These are phyloP conservation scores for Coemansia sp. DNA, from an alignment of 192 early-diverging fungal species.

Conservation along the genomic window DNA sequence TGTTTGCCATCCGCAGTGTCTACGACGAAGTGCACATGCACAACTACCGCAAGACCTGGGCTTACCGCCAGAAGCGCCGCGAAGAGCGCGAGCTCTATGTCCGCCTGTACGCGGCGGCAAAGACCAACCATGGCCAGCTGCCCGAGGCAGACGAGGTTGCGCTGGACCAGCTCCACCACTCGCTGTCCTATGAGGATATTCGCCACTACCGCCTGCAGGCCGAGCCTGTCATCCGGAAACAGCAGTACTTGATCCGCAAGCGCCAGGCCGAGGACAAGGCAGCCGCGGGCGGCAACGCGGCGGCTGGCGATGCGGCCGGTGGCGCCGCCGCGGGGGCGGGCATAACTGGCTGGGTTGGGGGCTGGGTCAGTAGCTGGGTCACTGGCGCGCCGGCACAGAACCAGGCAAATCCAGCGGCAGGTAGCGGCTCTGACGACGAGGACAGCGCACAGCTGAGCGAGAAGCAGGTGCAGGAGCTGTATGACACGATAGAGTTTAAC, in stretches of 20 bases:
- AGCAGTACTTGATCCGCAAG: slow-evolving; percentile 58
- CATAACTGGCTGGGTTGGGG: slow-evolving; percentile 46
- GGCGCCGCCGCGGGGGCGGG: slow-evolving; percentile 11
- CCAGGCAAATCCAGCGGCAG: background rate
- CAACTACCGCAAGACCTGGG: slow-evolving; percentile 80
- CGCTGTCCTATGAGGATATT: slow-evolving; percentile 85
- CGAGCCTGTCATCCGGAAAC: slow-evolving; percentile 62
- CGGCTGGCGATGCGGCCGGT: background rate
- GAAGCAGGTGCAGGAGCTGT: slow-evolving; percentile 82
- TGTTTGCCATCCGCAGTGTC: slow-evolving; percentile 69
- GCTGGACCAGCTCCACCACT: slow-evolving; percentile 65
- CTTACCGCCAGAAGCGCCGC: slow-evolving; percentile 69
- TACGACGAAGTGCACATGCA: slow-evolving; percentile 83
- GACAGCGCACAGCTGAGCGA: slow-evolving; percentile 58
- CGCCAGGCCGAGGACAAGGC: slow-evolving; percentile 19
- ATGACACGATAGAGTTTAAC: slow-evolving; percentile 92
- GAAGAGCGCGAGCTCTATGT: slow-evolving; percentile 76
- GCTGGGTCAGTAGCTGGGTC: slow-evolving; percentile 47
- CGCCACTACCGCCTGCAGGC: slow-evolving; percentile 76
- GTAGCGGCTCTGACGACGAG: background rate
- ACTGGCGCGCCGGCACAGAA: slow-evolving; percentile 10
- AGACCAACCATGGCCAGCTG: slow-evolving; percentile 38
- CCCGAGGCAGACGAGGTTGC: slow-evolving; percentile 39
- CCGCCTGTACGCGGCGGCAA: slow-evolving; percentile 61
- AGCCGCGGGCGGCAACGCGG: background rate